phyloP scores from a whole-genome alignment of 2,329 filamentous ascomycete species.

The Hortaea werneckii region DNA sequence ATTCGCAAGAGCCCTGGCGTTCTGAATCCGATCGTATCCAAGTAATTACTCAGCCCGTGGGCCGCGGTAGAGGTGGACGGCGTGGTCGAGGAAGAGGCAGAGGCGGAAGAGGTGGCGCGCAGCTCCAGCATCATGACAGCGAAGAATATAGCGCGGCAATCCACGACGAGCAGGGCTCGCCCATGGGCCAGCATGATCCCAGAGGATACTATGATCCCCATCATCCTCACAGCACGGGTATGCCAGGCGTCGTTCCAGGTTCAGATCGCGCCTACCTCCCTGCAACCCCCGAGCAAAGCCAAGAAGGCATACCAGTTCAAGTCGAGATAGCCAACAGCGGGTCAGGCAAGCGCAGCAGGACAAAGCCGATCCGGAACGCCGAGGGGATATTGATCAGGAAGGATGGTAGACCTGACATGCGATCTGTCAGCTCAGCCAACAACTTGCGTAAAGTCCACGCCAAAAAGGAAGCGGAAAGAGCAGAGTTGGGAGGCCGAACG shows the following conservation, averaged over 20 bases:
- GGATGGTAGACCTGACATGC: constrained; percentile 42
- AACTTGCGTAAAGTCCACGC: constrained; percentile 43
- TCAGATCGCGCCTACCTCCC: no score
- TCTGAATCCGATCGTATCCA: constrained; percentile 10
- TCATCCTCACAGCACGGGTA: not conserved
- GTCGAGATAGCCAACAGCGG: constrained; percentile 4
- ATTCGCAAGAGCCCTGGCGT: constrained; percentile 22
- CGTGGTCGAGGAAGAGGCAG: constrained; percentile 31
- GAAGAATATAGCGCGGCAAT: not conserved
- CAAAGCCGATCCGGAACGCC: constrained; percentile 40
- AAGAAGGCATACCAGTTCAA: no score
- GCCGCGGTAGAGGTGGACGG: constrained; percentile 14
- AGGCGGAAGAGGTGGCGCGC: constrained; percentile 13
- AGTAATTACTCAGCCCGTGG: constrained; percentile 21
- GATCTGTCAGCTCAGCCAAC: constrained; percentile 42
- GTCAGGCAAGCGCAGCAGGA: constrained; percentile 36
- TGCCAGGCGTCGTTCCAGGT: no score
- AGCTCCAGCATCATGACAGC: not conserved
- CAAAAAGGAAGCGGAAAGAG: constrained; percentile 34
- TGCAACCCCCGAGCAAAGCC: no score
- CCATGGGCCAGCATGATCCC: not conserved
- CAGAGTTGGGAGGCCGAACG: constrained; percentile 18
- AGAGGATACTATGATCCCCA: not conserved
- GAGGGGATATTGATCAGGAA: constrained; percentile 43
- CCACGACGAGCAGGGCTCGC: no score